These are phyloP conservation scores for Sapria himalayana DNA, from an alignment of 345 rosid species.

Conservation along the genomic window DNA sequence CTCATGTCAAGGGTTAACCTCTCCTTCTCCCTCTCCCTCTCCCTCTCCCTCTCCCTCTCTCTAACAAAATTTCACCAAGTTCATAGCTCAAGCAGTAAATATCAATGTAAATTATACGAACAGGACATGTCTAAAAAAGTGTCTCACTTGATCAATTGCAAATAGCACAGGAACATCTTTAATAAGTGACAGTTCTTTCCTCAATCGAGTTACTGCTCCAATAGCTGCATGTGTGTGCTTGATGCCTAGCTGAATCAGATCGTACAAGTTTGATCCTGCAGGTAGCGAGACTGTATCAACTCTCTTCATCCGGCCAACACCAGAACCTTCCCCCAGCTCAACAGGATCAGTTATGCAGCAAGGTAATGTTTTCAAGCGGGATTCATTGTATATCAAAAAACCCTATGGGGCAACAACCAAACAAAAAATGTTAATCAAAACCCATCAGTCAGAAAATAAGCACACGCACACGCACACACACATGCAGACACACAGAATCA, in stretches of 20 bases:
- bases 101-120: no score
- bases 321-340: slow-evolving; percentile 80
- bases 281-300: slow-evolving; percentile 38
- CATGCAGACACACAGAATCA: no score
- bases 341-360: slow-evolving; percentile 67
- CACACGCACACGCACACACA: no score
- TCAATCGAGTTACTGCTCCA: slow-evolving; percentile 54
- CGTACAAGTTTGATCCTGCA: slow-evolving; percentile 52
- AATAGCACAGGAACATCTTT: slow-evolving; percentile 75
- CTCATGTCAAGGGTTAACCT: no score
- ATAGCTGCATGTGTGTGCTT: slow-evolving; percentile 72
- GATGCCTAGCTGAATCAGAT: slow-evolving; percentile 61
- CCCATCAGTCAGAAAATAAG: no score
- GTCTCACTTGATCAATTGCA: slow-evolving; percentile 85
- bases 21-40: no score
- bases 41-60: no score
- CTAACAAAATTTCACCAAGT: no score
- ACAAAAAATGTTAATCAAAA: slow-evolving; percentile 2
- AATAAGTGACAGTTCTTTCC: slow-evolving; percentile 74
- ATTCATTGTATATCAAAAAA: slow-evolving; percentile 47
- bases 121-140: no score
- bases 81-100: no score
- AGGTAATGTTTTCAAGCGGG: slow-evolving; percentile 32
- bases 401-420: slow-evolving; percentile 23
- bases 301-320: slow-evolving; percentile 78